Percentiles rank a stretch among this genome's conserved stretches.
These are phyloP conservation scores for Diospyros kaki DNA, from an alignment of 148 eudicot species.

Conservation along the genomic window DNA sequence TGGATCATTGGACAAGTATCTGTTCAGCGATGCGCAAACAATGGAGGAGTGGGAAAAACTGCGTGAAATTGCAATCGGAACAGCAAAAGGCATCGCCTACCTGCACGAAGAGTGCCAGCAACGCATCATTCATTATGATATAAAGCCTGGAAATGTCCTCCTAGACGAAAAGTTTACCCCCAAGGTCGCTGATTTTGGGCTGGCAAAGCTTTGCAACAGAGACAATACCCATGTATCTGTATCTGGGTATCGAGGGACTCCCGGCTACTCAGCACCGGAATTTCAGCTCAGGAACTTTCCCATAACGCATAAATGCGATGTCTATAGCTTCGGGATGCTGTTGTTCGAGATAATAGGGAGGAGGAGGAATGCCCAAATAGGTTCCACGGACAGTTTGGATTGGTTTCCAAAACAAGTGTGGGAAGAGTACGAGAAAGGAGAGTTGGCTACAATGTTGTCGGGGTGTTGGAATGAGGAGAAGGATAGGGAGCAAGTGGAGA, in stretches of 20 bases:
- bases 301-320: conserved; percentile 5
- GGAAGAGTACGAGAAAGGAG: conserved; percentile 10
- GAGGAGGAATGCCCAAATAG: not conserved
- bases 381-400: not conserved
- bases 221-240: not conserved
- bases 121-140: conserved; percentile 12
- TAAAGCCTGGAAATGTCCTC: conserved; percentile 8
- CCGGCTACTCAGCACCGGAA: not conserved
- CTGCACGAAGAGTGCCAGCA: conserved; percentile 6
- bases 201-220: conserved; percentile 1
- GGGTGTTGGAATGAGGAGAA: not conserved
- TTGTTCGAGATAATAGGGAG: conserved; percentile 14
- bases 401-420: conserved; percentile 6
- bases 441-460: not conserved
- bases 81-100: conserved; percentile 5
- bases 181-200: conserved; percentile 13
- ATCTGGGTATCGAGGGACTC: not conserved
- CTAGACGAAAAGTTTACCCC: not conserved
- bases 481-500: not conserved
- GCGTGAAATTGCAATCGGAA: conserved; percentile 1
- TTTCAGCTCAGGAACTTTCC: not conserved
- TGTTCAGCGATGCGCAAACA: not conserved
- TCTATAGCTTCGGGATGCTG: conserved; percentile 13
- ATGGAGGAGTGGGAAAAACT: conserved; percentile 11
- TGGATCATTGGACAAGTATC: conserved; percentile 8